Evolutionary conservation across 2,329 filamentous ascomycete species (phyloP).

Genomic region (Hypoxylon sp.): DNA sequence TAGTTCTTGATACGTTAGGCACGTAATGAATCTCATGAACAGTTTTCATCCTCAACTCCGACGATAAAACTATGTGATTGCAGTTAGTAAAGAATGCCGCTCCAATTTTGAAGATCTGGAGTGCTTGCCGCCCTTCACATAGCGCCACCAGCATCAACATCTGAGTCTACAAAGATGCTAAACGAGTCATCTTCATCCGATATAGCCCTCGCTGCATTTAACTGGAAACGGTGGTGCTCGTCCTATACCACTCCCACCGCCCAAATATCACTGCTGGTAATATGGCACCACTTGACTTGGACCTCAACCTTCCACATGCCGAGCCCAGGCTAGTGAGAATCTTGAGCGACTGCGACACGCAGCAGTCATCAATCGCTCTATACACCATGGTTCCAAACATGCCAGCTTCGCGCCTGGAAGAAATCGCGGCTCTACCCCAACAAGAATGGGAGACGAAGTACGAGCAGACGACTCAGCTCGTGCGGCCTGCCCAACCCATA

Average conservation of each 20-base stretch:
- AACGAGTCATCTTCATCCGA: neutral
- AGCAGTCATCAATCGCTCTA: neutral
- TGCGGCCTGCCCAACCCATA: neutral
- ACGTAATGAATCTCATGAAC: no score
- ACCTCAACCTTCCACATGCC: constrained; percentile 1
- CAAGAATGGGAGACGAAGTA: neutral
- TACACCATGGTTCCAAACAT: constrained; percentile 6
- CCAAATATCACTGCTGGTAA: no score
- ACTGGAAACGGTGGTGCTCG: neutral
- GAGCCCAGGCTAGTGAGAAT: neutral
- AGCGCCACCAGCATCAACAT: no score
- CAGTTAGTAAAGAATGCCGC: no score
- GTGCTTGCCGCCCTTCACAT: no score
- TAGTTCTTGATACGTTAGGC: no score
- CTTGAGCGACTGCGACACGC: neutral
- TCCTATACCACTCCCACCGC: neutral
- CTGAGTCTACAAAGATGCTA: no score
- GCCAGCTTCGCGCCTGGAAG: neutral
- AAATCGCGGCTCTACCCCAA: constrained; percentile 2
- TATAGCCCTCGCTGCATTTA: neutral
- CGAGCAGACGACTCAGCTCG: neutral
- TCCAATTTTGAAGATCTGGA: no score
- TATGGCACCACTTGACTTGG: constrained; percentile 49
- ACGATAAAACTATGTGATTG: no score
- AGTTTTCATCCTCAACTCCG: no score